Conservation (phyloP, 2,329 filamentous ascomycete species). For the Ophiognomonia clavigignenti-juglandacearum region DNA sequence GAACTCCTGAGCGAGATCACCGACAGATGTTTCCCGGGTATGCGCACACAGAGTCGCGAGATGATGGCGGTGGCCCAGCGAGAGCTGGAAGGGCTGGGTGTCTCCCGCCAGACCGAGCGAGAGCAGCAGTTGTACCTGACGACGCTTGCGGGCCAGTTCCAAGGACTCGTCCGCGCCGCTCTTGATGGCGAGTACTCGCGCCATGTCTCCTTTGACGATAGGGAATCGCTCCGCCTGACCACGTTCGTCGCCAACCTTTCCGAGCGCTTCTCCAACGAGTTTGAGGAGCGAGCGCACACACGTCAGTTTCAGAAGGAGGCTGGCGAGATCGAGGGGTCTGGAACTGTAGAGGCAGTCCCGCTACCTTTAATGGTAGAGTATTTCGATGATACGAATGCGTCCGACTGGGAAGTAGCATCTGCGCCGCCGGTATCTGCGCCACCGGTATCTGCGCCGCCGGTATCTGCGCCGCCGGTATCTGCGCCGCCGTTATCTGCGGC, state of each 20-base stretch:
- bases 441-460: too few species aligned
- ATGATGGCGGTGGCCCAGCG: constrained; percentile 11
- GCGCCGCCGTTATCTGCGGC: too few species aligned
- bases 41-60: constrained; percentile 20
- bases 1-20: not conserved
- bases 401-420: too few species aligned
- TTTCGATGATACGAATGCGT: too few species aligned
- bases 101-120: constrained; percentile 21
- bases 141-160: constrained; percentile 27
- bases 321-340: too few species aligned
- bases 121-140: constrained; percentile 32
- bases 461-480: too few species aligned
- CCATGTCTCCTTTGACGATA: constrained; percentile 24
- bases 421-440: too few species aligned
- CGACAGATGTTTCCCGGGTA: not conserved
- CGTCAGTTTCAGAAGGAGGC: constrained; percentile 21
- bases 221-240: constrained; percentile 28
- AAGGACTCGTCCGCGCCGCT: constrained; percentile 22
- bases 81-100: constrained; percentile 26
- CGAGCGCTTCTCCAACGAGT: constrained; percentile 27
- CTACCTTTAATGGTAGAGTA: constrained; percentile 17
- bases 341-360: constrained; percentile 2
- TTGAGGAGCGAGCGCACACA: constrained; percentile 26
- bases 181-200: constrained; percentile 32
- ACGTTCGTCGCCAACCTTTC: constrained; percentile 33